Evolutionary conservation across 805 yeast species (phyloP).

Genomic region (Torulaspora quercuum): DNA sequence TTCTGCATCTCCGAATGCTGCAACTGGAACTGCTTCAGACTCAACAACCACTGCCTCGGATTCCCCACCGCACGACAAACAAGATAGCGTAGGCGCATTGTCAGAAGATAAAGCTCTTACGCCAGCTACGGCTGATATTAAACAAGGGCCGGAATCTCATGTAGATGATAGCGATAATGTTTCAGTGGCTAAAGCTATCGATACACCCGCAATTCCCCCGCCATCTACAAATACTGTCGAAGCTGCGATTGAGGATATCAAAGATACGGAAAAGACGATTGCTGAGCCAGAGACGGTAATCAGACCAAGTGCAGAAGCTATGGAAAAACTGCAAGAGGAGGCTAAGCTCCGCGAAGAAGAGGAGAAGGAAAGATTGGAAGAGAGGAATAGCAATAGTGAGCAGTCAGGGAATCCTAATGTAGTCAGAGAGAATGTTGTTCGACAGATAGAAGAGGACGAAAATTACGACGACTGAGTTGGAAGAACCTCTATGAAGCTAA

Average conservation of each 20-base stretch:
- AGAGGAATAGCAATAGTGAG: conserved; percentile 5
- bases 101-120: too few relatives aligned
- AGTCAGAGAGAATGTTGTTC: conserved; percentile 31
- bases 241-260: conserved; percentile 3
- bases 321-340: conserved; percentile 42
- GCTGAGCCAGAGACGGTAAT: conserved; percentile 25
- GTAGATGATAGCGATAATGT: too few relatives aligned
- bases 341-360: conserved; percentile 40
- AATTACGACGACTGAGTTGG: conserved; percentile 42
- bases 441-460: conserved; percentile 45
- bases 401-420: conserved; percentile 10
- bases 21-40: too few relatives aligned
- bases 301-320: conserved; percentile 38
- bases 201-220: not conserved
- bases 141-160: too few relatives aligned
- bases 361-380: conserved; percentile 24
- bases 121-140: too few relatives aligned
- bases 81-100: too few relatives aligned
- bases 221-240: not conserved
- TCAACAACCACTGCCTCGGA: too few relatives aligned
- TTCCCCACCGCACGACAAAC: too few relatives aligned
- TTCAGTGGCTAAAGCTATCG: conserved; percentile 4
- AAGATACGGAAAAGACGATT: conserved; percentile 6
- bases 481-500: not conserved
- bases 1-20: too few relatives aligned